Evolutionary conservation across 2,329 filamentous ascomycete genomes (phyloP).

Genomic region (Aspergillus sergii): DNA sequence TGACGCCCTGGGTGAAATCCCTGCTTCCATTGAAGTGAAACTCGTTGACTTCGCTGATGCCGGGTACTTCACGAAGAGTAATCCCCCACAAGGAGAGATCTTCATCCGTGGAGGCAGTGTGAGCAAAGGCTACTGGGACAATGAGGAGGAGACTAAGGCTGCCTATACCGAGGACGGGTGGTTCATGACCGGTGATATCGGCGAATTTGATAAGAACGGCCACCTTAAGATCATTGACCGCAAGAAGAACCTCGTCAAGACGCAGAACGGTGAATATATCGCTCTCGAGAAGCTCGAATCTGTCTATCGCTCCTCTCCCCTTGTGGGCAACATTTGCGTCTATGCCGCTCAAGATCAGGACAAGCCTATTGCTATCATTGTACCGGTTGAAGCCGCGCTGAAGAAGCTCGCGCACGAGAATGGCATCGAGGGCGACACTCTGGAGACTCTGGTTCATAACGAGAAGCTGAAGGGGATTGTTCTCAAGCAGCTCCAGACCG

Average conservation of each 20-base stretch:
- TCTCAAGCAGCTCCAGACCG: constrained; percentile 43
- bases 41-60: constrained; percentile 87
- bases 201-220: constrained; percentile 79
- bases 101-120: constrained; percentile 80
- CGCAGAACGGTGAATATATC: constrained; percentile 92
- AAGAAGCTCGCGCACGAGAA: constrained; percentile 58
- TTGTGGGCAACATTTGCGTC: constrained; percentile 84
- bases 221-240: constrained; percentile 89
- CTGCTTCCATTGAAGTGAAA: constrained; percentile 81
- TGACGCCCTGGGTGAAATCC: constrained; percentile 74
- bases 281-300: constrained; percentile 95
- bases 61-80: constrained; percentile 76
- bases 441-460: constrained; percentile 67
- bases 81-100: constrained; percentile 87
- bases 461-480: constrained; percentile 45
- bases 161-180: constrained; percentile 81
- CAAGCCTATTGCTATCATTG: constrained; percentile 82
- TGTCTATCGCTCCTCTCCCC: constrained; percentile 77
- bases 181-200: constrained; percentile 97
- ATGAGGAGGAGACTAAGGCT: constrained; percentile 81
- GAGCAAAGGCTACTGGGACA: constrained; percentile 77
- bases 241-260: constrained; percentile 98
- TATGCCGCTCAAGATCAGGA: constrained; percentile 75
- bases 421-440: constrained; percentile 64
- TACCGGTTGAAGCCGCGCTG: constrained; percentile 58